A percentile compares a stretch with the other conserved stretches of the same genome.
phyloP scores from a whole-genome alignment of 2,329 filamentous ascomycete species.

The Aureobasidium sp. region DNA sequence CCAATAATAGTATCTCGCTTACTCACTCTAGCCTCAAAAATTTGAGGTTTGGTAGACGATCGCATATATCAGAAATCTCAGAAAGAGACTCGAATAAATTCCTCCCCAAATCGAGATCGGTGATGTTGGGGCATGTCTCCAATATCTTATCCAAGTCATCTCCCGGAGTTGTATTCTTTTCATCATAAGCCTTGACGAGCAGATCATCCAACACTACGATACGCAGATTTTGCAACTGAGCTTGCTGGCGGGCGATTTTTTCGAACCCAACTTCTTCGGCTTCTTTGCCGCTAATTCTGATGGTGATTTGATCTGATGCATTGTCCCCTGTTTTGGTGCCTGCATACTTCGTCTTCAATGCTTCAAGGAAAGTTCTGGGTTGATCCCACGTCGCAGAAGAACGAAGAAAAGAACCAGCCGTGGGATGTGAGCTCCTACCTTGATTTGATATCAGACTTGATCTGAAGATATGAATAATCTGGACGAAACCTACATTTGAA shows the following conservation, averaged over 20 bases:
- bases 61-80: constrained; percentile 76
- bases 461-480: neutral
- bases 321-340: constrained; percentile 47
- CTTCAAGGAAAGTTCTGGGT: constrained; percentile 79
- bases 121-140: constrained; percentile 61
- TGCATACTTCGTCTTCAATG: constrained; percentile 86
- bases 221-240: constrained; percentile 79
- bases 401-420: constrained; percentile 88
- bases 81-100: constrained; percentile 79
- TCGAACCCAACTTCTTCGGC: constrained; percentile 97
- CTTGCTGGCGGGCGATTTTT: constrained; percentile 85
- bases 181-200: constrained; percentile 28
- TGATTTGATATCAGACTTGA: constrained; percentile 19
- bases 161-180: constrained; percentile 22
- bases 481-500: constrained; percentile 73
- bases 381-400: constrained; percentile 75
- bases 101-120: constrained; percentile 85
- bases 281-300: constrained; percentile 82
- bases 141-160: constrained; percentile 10
- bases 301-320: constrained; percentile 44
- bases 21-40: constrained; percentile 77
- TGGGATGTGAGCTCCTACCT: constrained; percentile 71
- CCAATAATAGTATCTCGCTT: neutral
- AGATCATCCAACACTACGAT: constrained; percentile 86
- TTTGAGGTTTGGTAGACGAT: constrained; percentile 70